Conservation (phyloP, 305 asterid species). For the Solanum hybrid region DNA sequence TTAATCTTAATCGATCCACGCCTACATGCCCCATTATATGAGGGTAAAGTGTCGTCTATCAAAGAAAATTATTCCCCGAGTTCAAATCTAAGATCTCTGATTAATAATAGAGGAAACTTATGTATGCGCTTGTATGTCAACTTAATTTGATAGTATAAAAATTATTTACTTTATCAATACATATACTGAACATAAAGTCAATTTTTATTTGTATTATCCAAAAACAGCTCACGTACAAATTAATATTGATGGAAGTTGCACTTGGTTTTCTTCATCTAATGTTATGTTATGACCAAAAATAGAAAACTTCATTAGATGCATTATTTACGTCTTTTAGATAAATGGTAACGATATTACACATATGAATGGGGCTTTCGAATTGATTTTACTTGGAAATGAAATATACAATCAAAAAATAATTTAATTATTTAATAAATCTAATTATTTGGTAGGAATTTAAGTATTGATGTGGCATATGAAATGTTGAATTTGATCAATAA, state of each 20-base stretch:
- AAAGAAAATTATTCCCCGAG: accelerated
- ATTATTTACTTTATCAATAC: neutral
- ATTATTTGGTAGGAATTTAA: neutral
- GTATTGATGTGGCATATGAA: neutral
- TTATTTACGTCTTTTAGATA: neutral
- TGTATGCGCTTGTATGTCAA: neutral
- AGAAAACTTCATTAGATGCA: neutral
- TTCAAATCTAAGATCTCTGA: accelerated
- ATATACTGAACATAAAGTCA: neutral
- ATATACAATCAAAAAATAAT: neutral
- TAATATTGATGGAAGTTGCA: neutral
- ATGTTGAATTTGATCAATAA: neutral
- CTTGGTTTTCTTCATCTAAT: neutral
- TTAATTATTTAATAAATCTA: neutral
- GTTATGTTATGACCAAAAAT: neutral
- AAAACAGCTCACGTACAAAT: neutral
- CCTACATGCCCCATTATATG: neutral
- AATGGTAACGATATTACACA: neutral
- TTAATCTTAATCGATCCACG: neutral
- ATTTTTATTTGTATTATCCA: neutral
- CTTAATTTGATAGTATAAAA: neutral
- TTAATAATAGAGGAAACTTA: neutral
- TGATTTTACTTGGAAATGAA: neutral
- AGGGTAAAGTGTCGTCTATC: neutral
- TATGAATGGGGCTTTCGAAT: neutral